phyloP scores from a whole-genome alignment of 2,329 filamentous ascomycete species.

The Bipolaris victoriae region DNA sequence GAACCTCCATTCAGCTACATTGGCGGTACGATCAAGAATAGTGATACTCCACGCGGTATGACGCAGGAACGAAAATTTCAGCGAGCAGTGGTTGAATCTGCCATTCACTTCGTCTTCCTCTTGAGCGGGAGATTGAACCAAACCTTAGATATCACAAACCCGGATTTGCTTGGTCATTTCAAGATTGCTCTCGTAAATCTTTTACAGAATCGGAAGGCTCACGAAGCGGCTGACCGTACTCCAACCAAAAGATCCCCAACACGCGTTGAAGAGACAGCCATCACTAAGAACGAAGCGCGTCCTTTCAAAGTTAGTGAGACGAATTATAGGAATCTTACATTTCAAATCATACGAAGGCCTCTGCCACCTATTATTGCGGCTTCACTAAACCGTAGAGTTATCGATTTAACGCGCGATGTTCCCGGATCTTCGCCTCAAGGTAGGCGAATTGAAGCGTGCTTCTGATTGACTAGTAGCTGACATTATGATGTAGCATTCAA shows the following conservation, averaged over 20 bases:
- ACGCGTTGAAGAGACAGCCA: background rate
- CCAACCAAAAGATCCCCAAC: background rate
- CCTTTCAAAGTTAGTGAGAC: background rate
- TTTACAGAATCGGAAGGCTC: background rate
- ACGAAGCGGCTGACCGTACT: too few relatives aligned
- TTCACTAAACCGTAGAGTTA: background rate
- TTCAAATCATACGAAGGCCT: background rate
- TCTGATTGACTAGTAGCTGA: background rate
- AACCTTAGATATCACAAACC: background rate
- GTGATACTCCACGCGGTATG: background rate
- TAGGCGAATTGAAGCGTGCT: background rate
- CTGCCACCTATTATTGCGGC: background rate
- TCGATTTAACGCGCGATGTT: background rate
- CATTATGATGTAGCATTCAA: background rate
- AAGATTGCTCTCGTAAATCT: background rate
- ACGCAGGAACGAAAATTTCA: background rate
- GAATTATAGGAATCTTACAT: background rate
- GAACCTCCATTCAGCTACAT: slow-evolving; percentile 1
- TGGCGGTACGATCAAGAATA: background rate
- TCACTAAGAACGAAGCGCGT: background rate
- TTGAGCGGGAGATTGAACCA: background rate
- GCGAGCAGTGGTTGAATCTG: slow-evolving; percentile 9
- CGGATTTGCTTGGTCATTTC: slow-evolving; percentile 7
- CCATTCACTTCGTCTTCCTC: slow-evolving; percentile 14
- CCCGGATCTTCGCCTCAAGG: background rate